phyloP scores from a whole-genome alignment of 345 rosid species.

The Acer negundo region DNA sequence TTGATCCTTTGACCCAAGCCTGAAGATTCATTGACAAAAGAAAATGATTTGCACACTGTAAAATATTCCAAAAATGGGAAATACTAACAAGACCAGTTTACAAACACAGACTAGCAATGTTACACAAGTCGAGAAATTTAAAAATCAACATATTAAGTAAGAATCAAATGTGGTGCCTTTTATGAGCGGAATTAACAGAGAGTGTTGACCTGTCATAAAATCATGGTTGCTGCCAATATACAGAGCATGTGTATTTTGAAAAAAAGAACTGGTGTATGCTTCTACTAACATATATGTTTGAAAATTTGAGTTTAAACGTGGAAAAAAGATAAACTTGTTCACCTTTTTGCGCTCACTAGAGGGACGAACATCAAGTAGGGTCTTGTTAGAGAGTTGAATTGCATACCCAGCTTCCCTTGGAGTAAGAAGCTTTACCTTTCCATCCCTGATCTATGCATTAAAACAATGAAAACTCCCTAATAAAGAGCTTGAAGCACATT shows the following conservation, averaged over 20 bases:
- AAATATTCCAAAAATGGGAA: neutral
- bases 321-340: neutral
- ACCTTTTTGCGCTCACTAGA: conserved; percentile 75
- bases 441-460: conserved; percentile 68
- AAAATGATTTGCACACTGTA: neutral
- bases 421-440: conserved; percentile 76
- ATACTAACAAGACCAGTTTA: neutral
- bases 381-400: conserved; percentile 77
- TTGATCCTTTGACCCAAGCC: conserved; percentile 93
- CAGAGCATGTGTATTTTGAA: neutral
- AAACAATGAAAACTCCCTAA: conserved; percentile 16
- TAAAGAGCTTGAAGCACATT: conserved; percentile 17
- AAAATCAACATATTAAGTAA: neutral
- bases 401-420: conserved; percentile 95
- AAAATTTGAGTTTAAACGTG: neutral
- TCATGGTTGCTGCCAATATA: neutral
- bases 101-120: neutral
- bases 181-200: neutral
- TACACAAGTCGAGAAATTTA: neutral
- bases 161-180: neutral
- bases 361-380: conserved; percentile 84
- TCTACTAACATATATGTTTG: neutral
- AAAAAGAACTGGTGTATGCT: neutral
- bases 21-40: neutral
- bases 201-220: neutral